phyloP scores from a whole-genome alignment of 75 land plant genomes.

The Selaginella tamariscina region DNA sequence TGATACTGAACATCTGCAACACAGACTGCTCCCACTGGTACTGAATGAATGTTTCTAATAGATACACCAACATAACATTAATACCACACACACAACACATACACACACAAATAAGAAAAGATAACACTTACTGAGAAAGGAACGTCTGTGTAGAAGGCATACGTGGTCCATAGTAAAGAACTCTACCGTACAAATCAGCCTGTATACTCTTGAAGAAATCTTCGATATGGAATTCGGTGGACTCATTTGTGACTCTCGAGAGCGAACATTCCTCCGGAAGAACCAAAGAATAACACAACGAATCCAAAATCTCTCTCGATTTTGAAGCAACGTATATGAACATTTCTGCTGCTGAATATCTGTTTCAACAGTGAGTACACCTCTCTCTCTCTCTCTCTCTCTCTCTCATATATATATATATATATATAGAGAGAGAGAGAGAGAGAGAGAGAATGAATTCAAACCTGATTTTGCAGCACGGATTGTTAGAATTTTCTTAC shows the following conservation, averaged over 20 bases:
- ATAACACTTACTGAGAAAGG: conserved; percentile 61
- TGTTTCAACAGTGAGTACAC: no score
- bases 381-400: no score
- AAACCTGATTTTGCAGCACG: neutral
- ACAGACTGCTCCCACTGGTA: conserved; percentile 73
- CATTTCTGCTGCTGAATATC: no score
- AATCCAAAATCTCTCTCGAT: neutral
- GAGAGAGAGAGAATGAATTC: neutral
- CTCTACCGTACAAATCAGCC: conserved; percentile 22
- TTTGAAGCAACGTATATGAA: neutral
- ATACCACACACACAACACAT: neutral
- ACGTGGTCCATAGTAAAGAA: conserved; percentile 56
- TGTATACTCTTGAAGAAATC: neutral
- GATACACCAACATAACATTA: neutral
- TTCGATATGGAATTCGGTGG: neutral
- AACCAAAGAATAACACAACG: neutral
- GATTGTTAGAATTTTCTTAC: neutral
- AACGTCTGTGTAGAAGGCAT: conserved; percentile 77
- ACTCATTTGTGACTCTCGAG: neutral
- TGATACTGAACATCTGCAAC: conserved; percentile 65
- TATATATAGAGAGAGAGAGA: neutral
- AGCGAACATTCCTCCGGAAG: neutral
- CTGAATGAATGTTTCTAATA: conserved; percentile 50
- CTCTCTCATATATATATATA: neutral
- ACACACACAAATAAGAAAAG: neutral